Evolutionary conservation across 2,329 filamentous ascomycete species (phyloP), one percentile per base, ranked within the genome.

Genomic region (Aspergillus awamori): DNA sequence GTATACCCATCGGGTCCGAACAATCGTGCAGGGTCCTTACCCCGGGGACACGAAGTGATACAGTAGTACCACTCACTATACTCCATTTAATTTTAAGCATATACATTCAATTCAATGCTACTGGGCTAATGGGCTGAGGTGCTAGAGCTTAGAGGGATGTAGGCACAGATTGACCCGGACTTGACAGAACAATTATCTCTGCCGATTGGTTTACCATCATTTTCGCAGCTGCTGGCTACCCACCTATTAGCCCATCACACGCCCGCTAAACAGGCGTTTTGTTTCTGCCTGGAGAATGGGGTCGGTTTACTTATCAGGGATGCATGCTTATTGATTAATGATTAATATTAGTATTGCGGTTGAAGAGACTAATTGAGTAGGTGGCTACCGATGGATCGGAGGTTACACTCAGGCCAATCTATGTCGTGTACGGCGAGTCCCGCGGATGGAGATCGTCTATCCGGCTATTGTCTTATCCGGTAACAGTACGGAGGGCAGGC

Each of bases 211-310:
- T 30, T 51, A 26, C n/a, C 47, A 3, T 33, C 26, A 8, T 28
- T 51, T 36, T 36, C 33, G 33, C n/a, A 51, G 47, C 26, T 51
- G 47, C 26, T 51, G 47, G 26, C 26, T 30, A 51, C 26, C 47
- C 47, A 49, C 26, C 47, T 15, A 33, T 51, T 33, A 51, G 47
- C 24, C 47, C 47, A 51, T 51, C 47, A 10, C 7, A 20, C 26
- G 28, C 47, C 28, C 47, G 17, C 17, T 22, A 17, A 51, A 30
- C 47, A 51, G 24, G 24, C 47, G 8, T 51, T 51, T 51, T 28
- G 47, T 51, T 30, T 51, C 47, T 51, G 47, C 47, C 47, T 51
- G 47, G 47, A 51, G 47, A 28, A 51, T 51, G 47, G 47, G 26
- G 47, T 33, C 47, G 26, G 30, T 10, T n/a, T 26, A 24, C 24